Evolutionary conservation across 495 filamentous ascomycete species (phyloP).

Genomic region (Aspergillus panamensis): DNA sequence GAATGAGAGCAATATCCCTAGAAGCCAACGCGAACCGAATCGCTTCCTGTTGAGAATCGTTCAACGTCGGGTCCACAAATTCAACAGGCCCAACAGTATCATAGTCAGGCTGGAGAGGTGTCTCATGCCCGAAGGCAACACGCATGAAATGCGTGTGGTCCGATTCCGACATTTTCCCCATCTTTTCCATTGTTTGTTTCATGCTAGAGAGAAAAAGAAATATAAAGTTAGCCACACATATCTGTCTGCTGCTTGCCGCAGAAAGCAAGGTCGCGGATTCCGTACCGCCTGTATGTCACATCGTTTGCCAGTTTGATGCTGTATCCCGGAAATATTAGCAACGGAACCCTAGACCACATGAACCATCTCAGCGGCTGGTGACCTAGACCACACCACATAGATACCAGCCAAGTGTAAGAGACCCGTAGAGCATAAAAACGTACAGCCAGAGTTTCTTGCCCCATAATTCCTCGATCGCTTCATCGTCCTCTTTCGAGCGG

Average conservation of each 20-base stretch:
- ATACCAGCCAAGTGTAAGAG: not conserved
- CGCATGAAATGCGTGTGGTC: constrained; percentile 73
- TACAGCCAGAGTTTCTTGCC: constrained; percentile 63
- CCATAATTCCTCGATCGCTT: constrained; percentile 57
- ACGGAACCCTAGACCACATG: not conserved
- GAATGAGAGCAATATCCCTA: constrained; percentile 84
- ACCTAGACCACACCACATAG: not conserved
- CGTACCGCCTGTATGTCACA: constrained; percentile 78
- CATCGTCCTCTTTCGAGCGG: constrained; percentile 48
- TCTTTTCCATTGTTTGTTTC: constrained; percentile 79
- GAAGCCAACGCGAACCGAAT: constrained; percentile 83
- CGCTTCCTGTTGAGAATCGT: constrained; percentile 87
- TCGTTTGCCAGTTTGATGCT: constrained; percentile 94
- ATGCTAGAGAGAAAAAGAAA: constrained; percentile 56
- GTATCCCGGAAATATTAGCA: constrained; percentile 14
- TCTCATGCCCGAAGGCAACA: constrained; percentile 70
- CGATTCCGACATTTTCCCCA: constrained; percentile 66
- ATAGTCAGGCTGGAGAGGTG: constrained; percentile 41
- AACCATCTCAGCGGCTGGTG: not conserved
- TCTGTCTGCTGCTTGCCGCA: not conserved
- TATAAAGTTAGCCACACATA: not conserved
- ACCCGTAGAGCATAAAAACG: constrained; percentile 18
- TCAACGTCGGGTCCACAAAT: constrained; percentile 77
- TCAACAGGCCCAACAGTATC: constrained; percentile 58
- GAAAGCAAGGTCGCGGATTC: not conserved